A percentile compares a stretch with the other conserved stretches of the same genome.
Evolutionary conservation across 345 rosid genomes (phyloP).

Genomic region (Citrus mangshanensis): DNA sequence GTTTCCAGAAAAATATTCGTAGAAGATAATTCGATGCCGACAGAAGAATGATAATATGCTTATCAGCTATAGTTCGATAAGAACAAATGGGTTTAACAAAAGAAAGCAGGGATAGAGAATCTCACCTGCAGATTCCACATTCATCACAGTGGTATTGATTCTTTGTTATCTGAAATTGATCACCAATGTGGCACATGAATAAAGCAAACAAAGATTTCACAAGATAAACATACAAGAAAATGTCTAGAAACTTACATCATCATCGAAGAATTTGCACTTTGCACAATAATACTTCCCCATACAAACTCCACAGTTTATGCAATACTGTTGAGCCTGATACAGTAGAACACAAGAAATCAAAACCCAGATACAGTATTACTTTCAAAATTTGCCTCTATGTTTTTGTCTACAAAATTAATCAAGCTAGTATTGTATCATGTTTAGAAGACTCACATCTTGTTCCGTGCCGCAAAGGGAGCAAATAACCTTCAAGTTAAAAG

Average conservation of each 20-base stretch:
- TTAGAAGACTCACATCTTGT: constrained; percentile 52
- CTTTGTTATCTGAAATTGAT: constrained; percentile 43
- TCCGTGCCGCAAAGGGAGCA: constrained; percentile 58
- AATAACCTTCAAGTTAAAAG: constrained; percentile 44
- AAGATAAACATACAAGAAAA: background rate
- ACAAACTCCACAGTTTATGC: constrained; percentile 56
- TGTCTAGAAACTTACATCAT: constrained; percentile 40
- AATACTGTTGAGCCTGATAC: constrained; percentile 51
- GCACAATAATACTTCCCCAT: constrained; percentile 70
- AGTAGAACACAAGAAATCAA: background rate
- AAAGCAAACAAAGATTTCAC: background rate
- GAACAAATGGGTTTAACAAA: background rate
- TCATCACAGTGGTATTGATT: constrained; percentile 63
- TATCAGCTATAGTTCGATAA: background rate
- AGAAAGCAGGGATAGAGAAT: background rate
- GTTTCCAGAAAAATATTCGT: background rate
- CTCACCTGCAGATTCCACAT: constrained; percentile 70
- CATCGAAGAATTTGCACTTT: constrained; percentile 66
- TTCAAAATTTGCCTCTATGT: no score
- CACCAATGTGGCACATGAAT: background rate
- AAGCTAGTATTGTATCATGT: background rate
- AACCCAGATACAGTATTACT: background rate
- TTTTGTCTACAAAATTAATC: background rate
- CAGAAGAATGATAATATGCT: background rate
- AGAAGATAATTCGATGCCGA: background rate